These are phyloP conservation scores for Annulohypoxylon truncatum DNA, from an alignment of 2,329 filamentous ascomycete genomes.

Conservation along the genomic window DNA sequence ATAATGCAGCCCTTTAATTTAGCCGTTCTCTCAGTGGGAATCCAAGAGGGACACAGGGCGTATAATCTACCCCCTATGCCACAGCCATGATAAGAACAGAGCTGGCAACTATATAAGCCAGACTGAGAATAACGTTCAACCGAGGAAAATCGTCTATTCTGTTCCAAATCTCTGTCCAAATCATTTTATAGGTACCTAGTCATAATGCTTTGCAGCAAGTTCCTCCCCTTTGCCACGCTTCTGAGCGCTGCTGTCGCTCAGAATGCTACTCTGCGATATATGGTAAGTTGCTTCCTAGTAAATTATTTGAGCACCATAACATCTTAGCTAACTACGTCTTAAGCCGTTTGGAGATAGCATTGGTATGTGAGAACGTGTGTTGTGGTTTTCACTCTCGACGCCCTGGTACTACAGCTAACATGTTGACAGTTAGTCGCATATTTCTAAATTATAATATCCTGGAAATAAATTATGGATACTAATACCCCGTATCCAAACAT, in stretches of 20 bases:
- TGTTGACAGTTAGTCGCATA: not conserved
- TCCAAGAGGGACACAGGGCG: not conserved
- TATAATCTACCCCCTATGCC: not conserved
- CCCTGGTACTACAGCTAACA: not conserved
- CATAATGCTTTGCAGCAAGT: conserved; percentile 44
- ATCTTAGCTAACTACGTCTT: not conserved
- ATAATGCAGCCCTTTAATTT: conserved; percentile 21
- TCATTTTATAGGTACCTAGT: too few relatives aligned
- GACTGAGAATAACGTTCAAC: not conserved
- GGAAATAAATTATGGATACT: not conserved
- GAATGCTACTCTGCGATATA: conserved; percentile 48
- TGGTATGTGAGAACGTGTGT: not conserved
- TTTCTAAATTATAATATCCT: not conserved
- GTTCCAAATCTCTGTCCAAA: too few relatives aligned
- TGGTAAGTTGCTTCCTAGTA: conserved; percentile 31
- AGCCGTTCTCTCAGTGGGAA: conserved; percentile 26
- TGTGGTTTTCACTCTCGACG: not conserved
- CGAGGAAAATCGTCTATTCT: not conserved
- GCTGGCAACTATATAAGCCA: conserved; percentile 23
- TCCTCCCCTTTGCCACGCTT: conserved; percentile 38
- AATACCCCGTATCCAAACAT: not conserved
- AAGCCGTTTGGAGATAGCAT: conserved; percentile 58
- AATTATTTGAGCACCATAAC: too few relatives aligned
- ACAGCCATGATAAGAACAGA: not conserved
- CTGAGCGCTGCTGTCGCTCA: conserved; percentile 41